A percentile compares a stretch with the other conserved stretches of the same genome.
phyloP scores from a whole-genome alignment of 2,329 filamentous ascomycete genomes.

The Neofusicoccum sp. region DNA sequence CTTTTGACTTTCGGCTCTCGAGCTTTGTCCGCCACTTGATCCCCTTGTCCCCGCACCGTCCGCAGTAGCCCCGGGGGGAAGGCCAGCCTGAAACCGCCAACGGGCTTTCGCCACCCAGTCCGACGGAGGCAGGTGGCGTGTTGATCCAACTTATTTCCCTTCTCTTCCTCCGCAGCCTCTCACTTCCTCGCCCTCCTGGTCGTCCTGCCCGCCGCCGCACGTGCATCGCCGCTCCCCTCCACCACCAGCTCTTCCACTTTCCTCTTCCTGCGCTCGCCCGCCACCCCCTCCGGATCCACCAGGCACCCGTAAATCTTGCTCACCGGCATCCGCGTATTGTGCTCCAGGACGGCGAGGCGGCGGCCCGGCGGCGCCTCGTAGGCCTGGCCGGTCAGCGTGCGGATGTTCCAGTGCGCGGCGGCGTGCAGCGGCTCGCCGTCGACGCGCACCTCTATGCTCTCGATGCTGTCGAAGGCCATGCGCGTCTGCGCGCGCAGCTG shows the following conservation, averaged over 20 bases:
- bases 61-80: background rate
- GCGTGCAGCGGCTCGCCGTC: background rate
- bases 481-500: background rate
- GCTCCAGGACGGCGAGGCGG: background rate
- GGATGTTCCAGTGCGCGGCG: constrained; percentile 1
- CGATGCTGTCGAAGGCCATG: constrained; percentile 3
- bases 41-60: background rate
- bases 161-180: background rate
- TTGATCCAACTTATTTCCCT: background rate
- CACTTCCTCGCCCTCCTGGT: background rate
- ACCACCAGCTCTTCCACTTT: background rate
- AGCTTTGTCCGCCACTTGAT: background rate
- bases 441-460: background rate
- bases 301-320: background rate
- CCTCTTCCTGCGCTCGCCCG: background rate
- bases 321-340: background rate
- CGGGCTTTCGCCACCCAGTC: too few relatives aligned
- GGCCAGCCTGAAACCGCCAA: too few relatives aligned
- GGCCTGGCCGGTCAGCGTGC: constrained; percentile 4
- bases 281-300: background rate
- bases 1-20: background rate
- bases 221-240: background rate
- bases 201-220: background rate
- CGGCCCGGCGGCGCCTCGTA: background rate
- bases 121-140: background rate